Evolutionary conservation across 2,329 filamentous ascomycete genomes (phyloP).

Genomic region (Scytalidium lignicola): DNA sequence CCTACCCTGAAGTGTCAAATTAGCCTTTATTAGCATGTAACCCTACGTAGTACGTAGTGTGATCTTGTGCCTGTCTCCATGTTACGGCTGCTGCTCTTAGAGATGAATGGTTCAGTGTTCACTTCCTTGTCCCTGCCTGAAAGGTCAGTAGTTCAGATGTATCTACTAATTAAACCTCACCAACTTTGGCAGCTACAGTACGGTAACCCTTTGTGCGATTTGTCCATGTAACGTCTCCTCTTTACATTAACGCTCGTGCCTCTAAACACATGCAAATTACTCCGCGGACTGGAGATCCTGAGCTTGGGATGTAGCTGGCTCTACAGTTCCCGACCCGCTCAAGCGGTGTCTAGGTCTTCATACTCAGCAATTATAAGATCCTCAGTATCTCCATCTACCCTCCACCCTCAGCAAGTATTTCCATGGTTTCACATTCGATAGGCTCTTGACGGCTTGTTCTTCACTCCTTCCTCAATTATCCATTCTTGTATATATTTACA

Average conservation of each 20-base stretch:
- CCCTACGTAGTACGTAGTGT: not conserved
- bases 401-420: not conserved
- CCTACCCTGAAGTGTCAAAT: not conserved
- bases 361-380: not conserved
- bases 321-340: not conserved
- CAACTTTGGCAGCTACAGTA: not conserved
- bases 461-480: not conserved
- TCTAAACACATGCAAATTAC: not conserved
- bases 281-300: not conserved
- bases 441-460: conserved; percentile 2
- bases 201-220: not conserved
- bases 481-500: conserved; percentile 6
- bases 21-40: not conserved
- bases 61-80: not conserved
- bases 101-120: not conserved
- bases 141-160: not conserved
- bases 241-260: not conserved
- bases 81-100: not conserved
- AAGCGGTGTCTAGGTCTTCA: not conserved
- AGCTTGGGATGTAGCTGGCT: not conserved
- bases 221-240: not conserved
- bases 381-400: not conserved
- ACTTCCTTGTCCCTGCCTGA: conserved; percentile 11
- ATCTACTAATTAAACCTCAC: not conserved
- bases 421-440: not conserved